phyloP scores from a whole-genome alignment of 805 yeast species.

The Citeromyces nyonsensis region DNA sequence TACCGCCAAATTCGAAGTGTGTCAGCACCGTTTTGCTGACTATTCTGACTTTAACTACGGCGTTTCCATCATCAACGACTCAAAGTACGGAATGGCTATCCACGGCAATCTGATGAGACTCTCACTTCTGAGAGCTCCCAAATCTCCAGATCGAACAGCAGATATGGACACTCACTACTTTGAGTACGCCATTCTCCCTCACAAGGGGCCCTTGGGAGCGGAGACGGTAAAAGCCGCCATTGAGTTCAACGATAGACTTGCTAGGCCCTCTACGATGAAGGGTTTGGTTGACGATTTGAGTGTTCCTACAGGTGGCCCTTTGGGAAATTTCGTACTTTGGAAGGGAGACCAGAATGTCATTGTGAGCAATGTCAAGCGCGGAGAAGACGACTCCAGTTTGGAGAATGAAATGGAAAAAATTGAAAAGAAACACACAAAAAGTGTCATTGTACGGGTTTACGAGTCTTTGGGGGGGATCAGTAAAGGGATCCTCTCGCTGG shows the following conservation, averaged over 20 bases:
- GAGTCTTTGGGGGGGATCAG: constrained; percentile 80
- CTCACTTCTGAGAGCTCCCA: constrained; percentile 78
- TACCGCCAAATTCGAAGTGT: constrained; percentile 89
- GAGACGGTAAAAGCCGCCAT: constrained; percentile 63
- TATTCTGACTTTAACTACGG: constrained; percentile 80
- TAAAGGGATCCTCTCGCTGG: constrained; percentile 30
- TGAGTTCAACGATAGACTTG: constrained; percentile 52
- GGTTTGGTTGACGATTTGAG: constrained; percentile 2
- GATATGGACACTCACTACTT: constrained; percentile 85
- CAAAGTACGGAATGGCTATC: constrained; percentile 83
- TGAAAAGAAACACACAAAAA: constrained; percentile 27
- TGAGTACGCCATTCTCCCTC: constrained; percentile 78
- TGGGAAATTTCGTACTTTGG: constrained; percentile 9
- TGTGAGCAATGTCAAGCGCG: constrained; percentile 69
- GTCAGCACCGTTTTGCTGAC: constrained; percentile 90
- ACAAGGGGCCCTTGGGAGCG: constrained; percentile 45
- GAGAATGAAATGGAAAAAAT: constrained; percentile 20
- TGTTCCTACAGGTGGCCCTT: constrained; percentile 2
- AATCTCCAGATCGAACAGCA: constrained; percentile 88
- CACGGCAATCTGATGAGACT: constrained; percentile 89
- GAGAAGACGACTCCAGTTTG: constrained; percentile 63
- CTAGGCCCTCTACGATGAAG: constrained; percentile 1
- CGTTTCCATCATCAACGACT: constrained; percentile 68
- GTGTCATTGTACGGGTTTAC: constrained; percentile 61
- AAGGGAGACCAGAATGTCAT: constrained; percentile 45